Evolutionary conservation across 768 basidiomycete species (phyloP), one percentile per base, ranked within the genome.

Genomic region (Tulasnella sp.): DNA sequence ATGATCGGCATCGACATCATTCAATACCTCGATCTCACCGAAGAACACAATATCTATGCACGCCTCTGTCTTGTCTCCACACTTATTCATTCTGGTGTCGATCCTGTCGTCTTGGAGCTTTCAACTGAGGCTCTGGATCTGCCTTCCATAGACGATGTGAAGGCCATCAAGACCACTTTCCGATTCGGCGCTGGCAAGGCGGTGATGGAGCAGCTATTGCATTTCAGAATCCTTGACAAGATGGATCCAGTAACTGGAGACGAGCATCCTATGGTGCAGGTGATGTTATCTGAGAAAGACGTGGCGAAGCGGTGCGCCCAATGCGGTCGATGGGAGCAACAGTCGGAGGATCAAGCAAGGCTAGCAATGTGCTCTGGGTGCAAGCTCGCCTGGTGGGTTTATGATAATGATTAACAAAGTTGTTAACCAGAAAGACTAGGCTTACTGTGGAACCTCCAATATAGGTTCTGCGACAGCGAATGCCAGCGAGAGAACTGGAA

Each of bases 401-500:
- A n/a, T n/a, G n/a, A n/a, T n/a, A n/a, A n/a, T n/a, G n/a, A n/a
- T n/a, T n/a, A n/a, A n/a, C n/a, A n/a, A n/a, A n/a, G n/a, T n/a
- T n/a, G n/a, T n/a, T n/a, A n/a, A n/a, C n/a, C n/a, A n/a, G n/a
- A n/a, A n/a, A n/a, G n/a, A n/a, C n/a, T n/a, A n/a, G n/a, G n/a
- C n/a, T n/a, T n/a, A n/a, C n/a, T n/a, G n/a, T n/a, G n/a, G n/a
- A n/a, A n/a, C n/a, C n/a, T n/a, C n/a, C 42, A 27, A 12, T 3
- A 29, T n/a, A 56, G 54, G 54, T 59, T 34, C 46, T 59, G 57
- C 21, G 57, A 59, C 46, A 46, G 49, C 10, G 46, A 59, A 22
- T 59, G 57, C 46, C 57, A 59, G 42, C 22, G n/a, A 11, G 25
- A 51, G 31, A 51, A 34, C 31, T 59, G 57, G 57, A 59, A 59